Evolutionary conservation across 2,329 filamentous ascomycete species (phyloP).

Genomic region (Pseudofabraea citricarpa): DNA sequence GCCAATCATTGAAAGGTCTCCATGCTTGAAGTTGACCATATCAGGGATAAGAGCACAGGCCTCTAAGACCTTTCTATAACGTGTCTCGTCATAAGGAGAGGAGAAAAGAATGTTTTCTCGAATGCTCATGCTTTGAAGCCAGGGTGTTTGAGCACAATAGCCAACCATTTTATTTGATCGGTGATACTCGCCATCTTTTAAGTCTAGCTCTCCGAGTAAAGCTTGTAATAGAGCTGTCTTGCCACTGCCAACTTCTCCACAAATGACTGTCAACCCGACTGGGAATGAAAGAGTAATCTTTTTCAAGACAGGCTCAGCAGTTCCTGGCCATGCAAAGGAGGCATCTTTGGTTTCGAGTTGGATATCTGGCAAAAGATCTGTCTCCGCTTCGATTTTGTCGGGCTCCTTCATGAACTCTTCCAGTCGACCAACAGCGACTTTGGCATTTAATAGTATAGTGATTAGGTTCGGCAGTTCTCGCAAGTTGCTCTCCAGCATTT

Average conservation of each 20-base stretch:
- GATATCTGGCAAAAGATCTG: conserved; percentile 7
- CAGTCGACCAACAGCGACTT: conserved; percentile 76
- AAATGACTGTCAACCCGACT: conserved; percentile 52
- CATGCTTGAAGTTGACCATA: conserved; percentile 57
- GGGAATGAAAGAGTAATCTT: conserved; percentile 50
- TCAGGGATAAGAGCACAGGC: conserved; percentile 58
- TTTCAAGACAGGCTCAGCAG: conserved; percentile 47
- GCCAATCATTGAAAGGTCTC: conserved; percentile 56
- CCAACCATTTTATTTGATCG: conserved; percentile 52
- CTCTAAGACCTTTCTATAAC: conserved; percentile 65
- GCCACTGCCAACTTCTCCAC: conserved; percentile 59
- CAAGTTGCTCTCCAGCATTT: conserved; percentile 67
- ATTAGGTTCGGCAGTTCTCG: conserved; percentile 72
- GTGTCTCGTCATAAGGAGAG: conserved; percentile 60
- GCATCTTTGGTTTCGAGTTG: conserved; percentile 53
- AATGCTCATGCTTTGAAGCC: conserved; percentile 67
- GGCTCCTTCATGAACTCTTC: conserved; percentile 85
- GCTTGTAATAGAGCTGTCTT: conserved; percentile 44
- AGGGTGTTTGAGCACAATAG: conserved; percentile 62
- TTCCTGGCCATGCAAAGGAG: conserved; percentile 77
- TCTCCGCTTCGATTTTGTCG: conserved; percentile 57
- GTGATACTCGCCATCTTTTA: conserved; percentile 29
- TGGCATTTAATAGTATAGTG: conserved; percentile 73
- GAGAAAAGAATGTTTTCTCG: conserved; percentile 65
- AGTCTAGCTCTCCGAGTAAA: conserved; percentile 27